A percentile compares a stretch with the other conserved stretches of the same genome.
Evolutionary conservation across 2,329 filamentous ascomycete species (phyloP).

Genomic region (Cladosporium sphaerospermum): DNA sequence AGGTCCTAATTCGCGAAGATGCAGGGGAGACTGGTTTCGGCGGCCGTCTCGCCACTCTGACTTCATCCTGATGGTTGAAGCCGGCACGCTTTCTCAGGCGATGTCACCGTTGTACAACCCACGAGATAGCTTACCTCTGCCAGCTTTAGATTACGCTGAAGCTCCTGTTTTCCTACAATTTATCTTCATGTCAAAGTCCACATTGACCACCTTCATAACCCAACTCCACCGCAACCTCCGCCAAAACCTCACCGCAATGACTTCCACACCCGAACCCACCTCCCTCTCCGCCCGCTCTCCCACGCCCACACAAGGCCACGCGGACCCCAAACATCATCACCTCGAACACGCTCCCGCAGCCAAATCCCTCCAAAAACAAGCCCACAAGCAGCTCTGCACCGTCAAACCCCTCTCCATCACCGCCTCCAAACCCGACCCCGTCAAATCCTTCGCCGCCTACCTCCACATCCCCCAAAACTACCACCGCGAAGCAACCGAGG

Average conservation of each 20-base stretch:
- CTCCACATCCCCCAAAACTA: background rate
- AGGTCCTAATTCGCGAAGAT: no score
- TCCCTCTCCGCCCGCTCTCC: background rate
- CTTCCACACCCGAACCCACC: background rate
- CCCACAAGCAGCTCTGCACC: conserved; percentile 1
- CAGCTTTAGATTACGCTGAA: no score
- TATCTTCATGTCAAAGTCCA: background rate
- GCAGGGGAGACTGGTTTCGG: no score
- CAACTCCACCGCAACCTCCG: background rate
- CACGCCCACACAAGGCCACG: background rate
- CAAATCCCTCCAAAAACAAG: background rate
- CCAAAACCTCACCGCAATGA: background rate
- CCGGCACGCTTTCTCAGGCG: no score
- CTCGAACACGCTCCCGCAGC: background rate
- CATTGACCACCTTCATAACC: background rate
- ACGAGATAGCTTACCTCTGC: no score
- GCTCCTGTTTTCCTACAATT: no score
- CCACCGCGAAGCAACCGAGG: background rate
- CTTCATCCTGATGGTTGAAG: no score
- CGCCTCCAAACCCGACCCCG: background rate
- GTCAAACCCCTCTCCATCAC: background rate
- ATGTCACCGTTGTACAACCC: no score
- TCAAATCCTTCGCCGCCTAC: background rate
- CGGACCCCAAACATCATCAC: background rate
- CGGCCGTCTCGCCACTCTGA: no score